Conservation (phyloP, 2,329 filamentous ascomycete genomes). For the Aspergillus melleus region DNA sequence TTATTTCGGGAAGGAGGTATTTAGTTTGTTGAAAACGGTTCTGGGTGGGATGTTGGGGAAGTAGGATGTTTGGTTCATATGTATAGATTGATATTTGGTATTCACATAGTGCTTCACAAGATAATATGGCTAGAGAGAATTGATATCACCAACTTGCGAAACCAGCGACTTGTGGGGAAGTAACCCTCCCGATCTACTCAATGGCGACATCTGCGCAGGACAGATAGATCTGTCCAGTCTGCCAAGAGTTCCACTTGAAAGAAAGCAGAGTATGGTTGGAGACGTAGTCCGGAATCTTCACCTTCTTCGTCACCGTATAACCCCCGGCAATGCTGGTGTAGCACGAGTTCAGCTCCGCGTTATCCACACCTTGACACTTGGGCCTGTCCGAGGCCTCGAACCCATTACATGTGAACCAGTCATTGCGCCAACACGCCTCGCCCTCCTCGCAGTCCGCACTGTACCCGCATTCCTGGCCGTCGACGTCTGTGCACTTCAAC, state of each 20-base stretch:
- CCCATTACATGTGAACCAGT: constrained; percentile 55
- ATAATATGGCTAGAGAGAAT: too few species aligned
- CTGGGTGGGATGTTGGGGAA: constrained; percentile 1
- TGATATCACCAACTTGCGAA: too few species aligned
- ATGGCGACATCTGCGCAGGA: constrained; percentile 56
- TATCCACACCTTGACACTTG: constrained; percentile 49
- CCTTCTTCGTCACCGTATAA: constrained; percentile 54
- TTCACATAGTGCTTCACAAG: not conserved
- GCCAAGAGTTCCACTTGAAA: constrained; percentile 57
- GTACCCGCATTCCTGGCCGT: constrained; percentile 51
- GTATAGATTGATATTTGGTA: not conserved
- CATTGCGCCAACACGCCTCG: constrained; percentile 50
- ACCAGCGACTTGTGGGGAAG: not conserved
- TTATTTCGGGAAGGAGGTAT: constrained; percentile 1
- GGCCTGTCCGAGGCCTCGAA: constrained; percentile 17
- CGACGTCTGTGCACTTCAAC: constrained; percentile 52
- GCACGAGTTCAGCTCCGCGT: constrained; percentile 46
- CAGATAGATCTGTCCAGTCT: constrained; percentile 56
- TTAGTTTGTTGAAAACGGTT: not conserved
- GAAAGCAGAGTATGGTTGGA: constrained; percentile 54
- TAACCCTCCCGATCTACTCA: not conserved
- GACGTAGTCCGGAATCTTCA: constrained; percentile 51
- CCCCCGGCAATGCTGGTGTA: constrained; percentile 55
- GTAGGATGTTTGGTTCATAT: not conserved
- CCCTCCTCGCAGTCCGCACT: constrained; percentile 49